Evolutionary conservation across 345 rosid species (phyloP).

Genomic region (Eucalyptus lansdowneana): DNA sequence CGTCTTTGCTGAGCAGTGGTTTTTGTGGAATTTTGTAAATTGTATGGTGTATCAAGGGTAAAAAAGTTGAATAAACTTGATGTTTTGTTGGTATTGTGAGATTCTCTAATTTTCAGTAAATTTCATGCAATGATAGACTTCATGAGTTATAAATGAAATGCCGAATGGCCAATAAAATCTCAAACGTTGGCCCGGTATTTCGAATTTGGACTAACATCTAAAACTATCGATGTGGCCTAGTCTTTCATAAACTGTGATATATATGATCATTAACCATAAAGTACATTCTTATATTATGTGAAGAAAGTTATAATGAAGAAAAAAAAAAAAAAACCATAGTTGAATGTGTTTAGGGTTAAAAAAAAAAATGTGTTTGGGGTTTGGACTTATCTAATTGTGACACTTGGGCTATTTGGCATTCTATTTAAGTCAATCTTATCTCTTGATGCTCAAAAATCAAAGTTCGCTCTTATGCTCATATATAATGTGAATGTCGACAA

Average conservation of each 20-base stretch:
- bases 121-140: too few species aligned
- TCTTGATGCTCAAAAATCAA: too few species aligned
- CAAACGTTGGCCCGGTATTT: fast-evolving
- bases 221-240: fast-evolving
- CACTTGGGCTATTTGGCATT: background rate
- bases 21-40: too few species aligned
- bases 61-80: too few species aligned
- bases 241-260: background rate
- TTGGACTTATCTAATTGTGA: background rate
- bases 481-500: too few species aligned
- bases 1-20: too few species aligned
- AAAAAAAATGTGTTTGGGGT: background rate
- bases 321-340: background rate
- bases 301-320: fast-evolving
- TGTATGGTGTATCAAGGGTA: too few species aligned
- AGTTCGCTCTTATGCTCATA: too few species aligned
- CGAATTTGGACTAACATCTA: background rate
- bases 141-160: too few species aligned
- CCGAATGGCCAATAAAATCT: background rate
- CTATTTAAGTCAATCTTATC: background rate
- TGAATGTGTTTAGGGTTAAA: background rate
- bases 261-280: background rate
- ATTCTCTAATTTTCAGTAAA: too few species aligned
- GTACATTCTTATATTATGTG: background rate
- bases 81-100: too few species aligned